A percentile compares a stretch with the other conserved stretches of the same genome.
Evolutionary conservation across 2,329 filamentous ascomycete species (phyloP).

Genomic region (Exophiala calicioides): DNA sequence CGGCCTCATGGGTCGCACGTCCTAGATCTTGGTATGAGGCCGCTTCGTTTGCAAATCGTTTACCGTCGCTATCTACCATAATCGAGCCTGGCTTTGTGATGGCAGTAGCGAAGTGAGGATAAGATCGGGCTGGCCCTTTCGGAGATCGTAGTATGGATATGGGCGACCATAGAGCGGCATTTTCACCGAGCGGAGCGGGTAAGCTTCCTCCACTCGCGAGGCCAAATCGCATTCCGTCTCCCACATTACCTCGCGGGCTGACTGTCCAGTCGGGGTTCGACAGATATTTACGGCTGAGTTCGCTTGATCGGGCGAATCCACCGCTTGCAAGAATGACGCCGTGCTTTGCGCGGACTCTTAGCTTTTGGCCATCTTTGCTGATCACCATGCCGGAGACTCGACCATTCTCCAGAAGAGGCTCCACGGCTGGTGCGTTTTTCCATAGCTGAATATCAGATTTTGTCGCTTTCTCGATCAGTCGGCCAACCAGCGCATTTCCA

Average conservation of each 20-base stretch:
- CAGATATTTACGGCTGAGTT: not conserved
- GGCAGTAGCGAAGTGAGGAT: slow-evolving; percentile 13
- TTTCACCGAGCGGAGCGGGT: not conserved
- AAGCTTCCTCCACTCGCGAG: not conserved
- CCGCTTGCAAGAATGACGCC: slow-evolving; percentile 4
- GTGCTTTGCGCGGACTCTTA: not conserved
- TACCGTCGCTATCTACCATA: slow-evolving; percentile 13
- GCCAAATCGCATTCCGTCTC: slow-evolving; percentile 1
- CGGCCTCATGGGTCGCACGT: not conserved
- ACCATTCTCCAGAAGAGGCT: not conserved
- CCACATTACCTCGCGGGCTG: not conserved
- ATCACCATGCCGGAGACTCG: not conserved
- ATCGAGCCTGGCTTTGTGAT: slow-evolving; percentile 15
- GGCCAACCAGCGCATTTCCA: slow-evolving; percentile 7
- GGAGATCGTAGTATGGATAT: not conserved
- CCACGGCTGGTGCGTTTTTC: not conserved
- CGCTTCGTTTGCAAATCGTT: slow-evolving; percentile 17
- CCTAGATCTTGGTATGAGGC: slow-evolving; percentile 14
- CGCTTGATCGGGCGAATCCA: not conserved
- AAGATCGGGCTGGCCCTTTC: not conserved
- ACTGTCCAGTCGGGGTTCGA: not conserved
- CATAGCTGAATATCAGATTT: not conserved
- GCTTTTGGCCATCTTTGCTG: not conserved
- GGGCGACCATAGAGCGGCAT: slow-evolving; percentile 1
- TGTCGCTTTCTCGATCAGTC: not conserved